phyloP scores from a whole-genome alignment of 768 basidiomycete species.

The Kwoniella sp. region DNA sequence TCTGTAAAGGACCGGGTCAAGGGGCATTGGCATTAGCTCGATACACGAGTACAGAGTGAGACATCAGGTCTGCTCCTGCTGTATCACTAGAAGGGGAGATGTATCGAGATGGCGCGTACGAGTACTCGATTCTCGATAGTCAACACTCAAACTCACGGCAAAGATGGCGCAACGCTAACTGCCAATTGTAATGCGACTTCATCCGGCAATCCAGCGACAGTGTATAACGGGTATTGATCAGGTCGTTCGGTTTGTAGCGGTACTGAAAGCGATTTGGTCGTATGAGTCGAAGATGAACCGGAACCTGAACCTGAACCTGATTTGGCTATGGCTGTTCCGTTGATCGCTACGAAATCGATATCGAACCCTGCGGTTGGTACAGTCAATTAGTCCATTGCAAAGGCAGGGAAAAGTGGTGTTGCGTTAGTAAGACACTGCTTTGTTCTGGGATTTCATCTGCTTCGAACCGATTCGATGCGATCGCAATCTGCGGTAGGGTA shows the following conservation, averaged over 20 bases:
- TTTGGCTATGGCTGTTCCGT: conserved; percentile 10
- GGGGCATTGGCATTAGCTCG: no score
- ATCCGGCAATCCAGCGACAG: background rate
- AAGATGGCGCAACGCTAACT: conserved; percentile 13
- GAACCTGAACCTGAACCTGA: background rate
- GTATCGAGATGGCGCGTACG: no score
- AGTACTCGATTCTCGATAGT: no score
- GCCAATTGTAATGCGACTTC: conserved; percentile 1
- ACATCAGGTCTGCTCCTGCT: no score
- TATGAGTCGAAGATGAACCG: background rate
- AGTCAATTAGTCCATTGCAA: background rate
- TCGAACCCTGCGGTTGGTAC: background rate
- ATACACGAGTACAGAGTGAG: no score
- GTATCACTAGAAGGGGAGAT: no score
- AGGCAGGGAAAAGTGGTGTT: no score
- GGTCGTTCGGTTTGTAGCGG: background rate
- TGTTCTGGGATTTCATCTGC: no score
- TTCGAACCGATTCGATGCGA: no score
- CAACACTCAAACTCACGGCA: background rate
- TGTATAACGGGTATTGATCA: background rate
- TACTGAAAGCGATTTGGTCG: background rate
- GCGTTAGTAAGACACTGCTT: no score
- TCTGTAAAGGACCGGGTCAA: background rate
- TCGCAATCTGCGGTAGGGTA: no score
- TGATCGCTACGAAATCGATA: conserved; percentile 13